Base-by-base conservation (phyloP, 1,284 basidiomycete species). In the Ustilago hordei region DNA sequence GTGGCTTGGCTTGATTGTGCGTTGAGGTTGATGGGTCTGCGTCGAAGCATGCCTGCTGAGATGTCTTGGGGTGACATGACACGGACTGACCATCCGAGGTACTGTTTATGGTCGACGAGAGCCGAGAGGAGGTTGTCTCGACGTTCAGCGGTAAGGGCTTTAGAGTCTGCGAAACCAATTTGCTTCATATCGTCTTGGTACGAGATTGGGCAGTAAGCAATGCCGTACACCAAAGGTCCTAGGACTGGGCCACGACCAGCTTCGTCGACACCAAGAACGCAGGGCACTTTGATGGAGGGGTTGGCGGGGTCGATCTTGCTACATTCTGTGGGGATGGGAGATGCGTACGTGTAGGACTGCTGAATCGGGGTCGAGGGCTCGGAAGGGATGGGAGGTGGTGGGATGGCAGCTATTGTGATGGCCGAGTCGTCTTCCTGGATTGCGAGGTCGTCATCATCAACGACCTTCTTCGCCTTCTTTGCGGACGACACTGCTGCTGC, bases 111-210 rank as follows among this genome's bases (percentile, higher is more conserved):
- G 23, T 79, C 57, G 64, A 81, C 75, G 39, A 85, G 77, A 3
- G 81, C 79, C 5, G 82, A 70, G 35, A 88, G 81, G 2, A 88
- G 79, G 28, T 69, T 64, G 47, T 84, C 79, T 8, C 87, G 77
- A 23, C 81, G 66, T 47, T 84, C 91, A 11, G 92, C 89, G 0
- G 91, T 93, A 73, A 99, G 88, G 0, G 93, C 93, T 86, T 99
- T 99, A 6, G 96, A 98, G 87, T 99, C 95, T 76, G 94, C 94
- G 86, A 98, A 99, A 0, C 96, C 96, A 4, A 98, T 89, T 6
- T 89, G 86, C 56, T 94, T 91, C 56, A 99, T 87, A 2, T 36
- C 43, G 8, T 92, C 90, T 79, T 92, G 90, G 87, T 93, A 98
- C 11, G 91, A 88, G 4, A 90, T 88, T 0, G 94, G 93, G 81